phyloP scores from a whole-genome alignment of 2,329 filamentous ascomycete genomes.

The Aspergillus ustus region DNA sequence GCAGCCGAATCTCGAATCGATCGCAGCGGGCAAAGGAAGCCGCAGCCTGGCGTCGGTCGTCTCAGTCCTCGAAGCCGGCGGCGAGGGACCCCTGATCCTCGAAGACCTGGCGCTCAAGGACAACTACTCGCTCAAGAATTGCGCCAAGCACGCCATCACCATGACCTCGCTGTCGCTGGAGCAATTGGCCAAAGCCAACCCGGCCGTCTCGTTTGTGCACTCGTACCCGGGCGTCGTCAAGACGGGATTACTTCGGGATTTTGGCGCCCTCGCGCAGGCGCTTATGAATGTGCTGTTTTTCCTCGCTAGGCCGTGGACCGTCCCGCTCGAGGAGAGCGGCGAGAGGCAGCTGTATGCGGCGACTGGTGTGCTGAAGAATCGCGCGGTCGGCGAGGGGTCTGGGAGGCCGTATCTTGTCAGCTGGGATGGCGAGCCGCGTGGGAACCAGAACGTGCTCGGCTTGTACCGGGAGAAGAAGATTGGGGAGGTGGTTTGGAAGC shows the following conservation, averaged over 20 bases:
- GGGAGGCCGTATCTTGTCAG: neutral
- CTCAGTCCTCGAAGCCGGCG: constrained; percentile 9
- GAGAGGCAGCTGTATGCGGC: constrained; percentile 14
- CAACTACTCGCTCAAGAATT: neutral
- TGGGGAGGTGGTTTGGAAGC: neutral
- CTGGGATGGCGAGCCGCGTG: neutral
- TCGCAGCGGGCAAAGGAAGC: neutral
- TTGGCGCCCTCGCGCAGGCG: neutral
- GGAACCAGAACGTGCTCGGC: neutral
- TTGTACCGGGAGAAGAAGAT: neutral
- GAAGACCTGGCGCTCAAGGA: constrained; percentile 4
- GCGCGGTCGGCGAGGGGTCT: neutral
- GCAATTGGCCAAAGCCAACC: neutral
- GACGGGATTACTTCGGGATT: constrained; percentile 1
- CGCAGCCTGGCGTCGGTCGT: constrained; percentile 2
- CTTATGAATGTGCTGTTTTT: neutral
- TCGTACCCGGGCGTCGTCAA: constrained; percentile 1
- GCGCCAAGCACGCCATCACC: constrained; percentile 8
- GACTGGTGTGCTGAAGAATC: constrained; percentile 30
- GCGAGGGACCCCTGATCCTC: neutral
- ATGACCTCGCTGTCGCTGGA: constrained; percentile 8
- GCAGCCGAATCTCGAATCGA: neutral
- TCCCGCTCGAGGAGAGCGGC: constrained; percentile 12
- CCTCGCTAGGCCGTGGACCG: constrained; percentile 6
- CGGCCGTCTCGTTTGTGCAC: constrained; percentile 4